phyloP scores from a whole-genome alignment of 805 yeast genomes.

The Yamadazyma paraphyllophila region DNA sequence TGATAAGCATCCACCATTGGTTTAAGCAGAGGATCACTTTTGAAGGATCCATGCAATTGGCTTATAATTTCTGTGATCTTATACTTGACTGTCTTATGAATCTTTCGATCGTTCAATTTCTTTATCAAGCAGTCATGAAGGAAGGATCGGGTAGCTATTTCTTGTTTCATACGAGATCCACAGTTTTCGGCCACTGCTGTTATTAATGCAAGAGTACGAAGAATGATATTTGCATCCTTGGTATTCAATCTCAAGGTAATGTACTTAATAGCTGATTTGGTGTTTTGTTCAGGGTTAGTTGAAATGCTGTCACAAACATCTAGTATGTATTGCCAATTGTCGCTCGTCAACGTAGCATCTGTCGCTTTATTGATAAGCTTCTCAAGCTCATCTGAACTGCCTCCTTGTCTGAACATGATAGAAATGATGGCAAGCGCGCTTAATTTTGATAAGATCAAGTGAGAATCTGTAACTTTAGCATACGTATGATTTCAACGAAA shows the following conservation, averaged over 20 bases:
- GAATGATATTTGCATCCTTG: constrained; percentile 41
- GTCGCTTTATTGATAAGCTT: constrained; percentile 35
- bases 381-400: constrained; percentile 9
- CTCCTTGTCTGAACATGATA: constrained; percentile 3
- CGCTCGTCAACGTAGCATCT: constrained; percentile 39
- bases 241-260: constrained; percentile 24
- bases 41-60: constrained; percentile 64
- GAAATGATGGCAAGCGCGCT: not conserved
- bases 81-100: constrained; percentile 67
- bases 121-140: constrained; percentile 31
- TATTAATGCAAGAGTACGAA: constrained; percentile 35
- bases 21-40: constrained; percentile 70
- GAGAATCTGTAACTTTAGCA: too few relatives aligned
- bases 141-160: constrained; percentile 39
- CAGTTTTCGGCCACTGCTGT: constrained; percentile 44
- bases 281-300: constrained; percentile 34
- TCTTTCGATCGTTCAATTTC: constrained; percentile 50
- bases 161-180: constrained; percentile 45
- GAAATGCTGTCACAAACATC: constrained; percentile 42
- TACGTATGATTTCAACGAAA: too few relatives aligned
- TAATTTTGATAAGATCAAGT: not conserved
- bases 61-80: constrained; percentile 64
- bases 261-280: constrained; percentile 29
- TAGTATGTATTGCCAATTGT: constrained; percentile 44
- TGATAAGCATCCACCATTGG: constrained; percentile 63